Percentiles rank a stretch among this genome's conserved stretches.
These are phyloP conservation scores for Pythium utonaiense DNA, from an alignment of 352 stramenopile genomes.

Conservation along the genomic window DNA sequence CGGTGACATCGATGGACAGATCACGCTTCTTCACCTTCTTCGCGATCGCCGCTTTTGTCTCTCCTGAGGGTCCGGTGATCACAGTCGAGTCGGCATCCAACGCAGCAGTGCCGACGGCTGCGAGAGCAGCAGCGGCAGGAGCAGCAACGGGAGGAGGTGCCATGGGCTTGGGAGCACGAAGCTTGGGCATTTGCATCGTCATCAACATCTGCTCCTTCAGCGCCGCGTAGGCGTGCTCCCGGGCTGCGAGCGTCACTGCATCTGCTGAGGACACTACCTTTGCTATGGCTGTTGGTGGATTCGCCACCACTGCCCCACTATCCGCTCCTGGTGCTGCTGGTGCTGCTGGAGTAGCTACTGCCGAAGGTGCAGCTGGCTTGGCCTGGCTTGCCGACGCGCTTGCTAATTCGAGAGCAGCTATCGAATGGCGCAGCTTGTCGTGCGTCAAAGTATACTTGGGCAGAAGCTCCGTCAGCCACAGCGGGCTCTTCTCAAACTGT, in stretches of 20 bases:
- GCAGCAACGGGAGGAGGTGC: not conserved
- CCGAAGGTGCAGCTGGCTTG: not conserved
- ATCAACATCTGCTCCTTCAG: constrained; percentile 60
- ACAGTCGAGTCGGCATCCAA: too few species aligned
- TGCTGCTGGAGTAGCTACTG: not conserved
- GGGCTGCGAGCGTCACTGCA: constrained; percentile 24
- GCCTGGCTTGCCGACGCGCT: not conserved
- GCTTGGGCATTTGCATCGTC: constrained; percentile 38
- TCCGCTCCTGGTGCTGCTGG: not conserved
- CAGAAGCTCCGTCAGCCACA: constrained; percentile 55
- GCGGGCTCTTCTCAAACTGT: constrained; percentile 31
- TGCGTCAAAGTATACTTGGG: constrained; percentile 54
- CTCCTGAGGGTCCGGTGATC: not conserved
- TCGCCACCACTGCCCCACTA: not conserved
- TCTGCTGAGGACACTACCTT: constrained; percentile 7
- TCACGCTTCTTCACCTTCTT: constrained; percentile 20
- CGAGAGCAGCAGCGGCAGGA: not conserved
- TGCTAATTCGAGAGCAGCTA: constrained; percentile 17
- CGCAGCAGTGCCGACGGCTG: not conserved
- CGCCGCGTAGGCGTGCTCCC: constrained; percentile 55
- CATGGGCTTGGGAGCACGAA: constrained; percentile 5
- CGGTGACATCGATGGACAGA: constrained; percentile 20
- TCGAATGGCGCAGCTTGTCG: constrained; percentile 50
- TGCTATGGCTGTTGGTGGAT: constrained; percentile 16
- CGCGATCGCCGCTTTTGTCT: not conserved